Evolutionary conservation across 2,329 filamentous ascomycete genomes (phyloP).

Genomic region (Apiospora pterosperma): DNA sequence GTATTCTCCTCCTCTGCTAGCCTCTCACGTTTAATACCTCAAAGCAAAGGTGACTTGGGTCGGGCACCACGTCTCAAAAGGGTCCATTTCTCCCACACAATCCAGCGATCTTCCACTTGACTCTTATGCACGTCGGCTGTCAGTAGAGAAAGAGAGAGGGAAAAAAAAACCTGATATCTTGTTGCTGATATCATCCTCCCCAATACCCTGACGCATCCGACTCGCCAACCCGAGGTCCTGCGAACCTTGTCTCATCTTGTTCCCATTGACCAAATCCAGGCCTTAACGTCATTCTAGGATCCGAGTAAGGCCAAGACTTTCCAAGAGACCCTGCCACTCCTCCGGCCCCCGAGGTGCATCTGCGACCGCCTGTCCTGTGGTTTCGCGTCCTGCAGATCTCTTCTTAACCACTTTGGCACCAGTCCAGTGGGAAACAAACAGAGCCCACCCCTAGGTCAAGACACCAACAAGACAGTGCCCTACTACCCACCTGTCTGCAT

Average conservation of each 20-base stretch:
- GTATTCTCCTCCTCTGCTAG: not conserved
- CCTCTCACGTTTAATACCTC: not conserved
- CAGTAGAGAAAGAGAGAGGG: not conserved
- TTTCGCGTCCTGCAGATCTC: not conserved
- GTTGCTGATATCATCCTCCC: not conserved
- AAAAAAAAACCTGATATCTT: not conserved
- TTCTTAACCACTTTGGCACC: not conserved
- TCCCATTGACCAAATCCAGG: slow-evolving; percentile 1
- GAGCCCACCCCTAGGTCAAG: not conserved
- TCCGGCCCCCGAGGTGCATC: not conserved
- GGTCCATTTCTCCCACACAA: not conserved
- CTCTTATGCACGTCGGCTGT: not conserved
- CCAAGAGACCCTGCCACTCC: not conserved
- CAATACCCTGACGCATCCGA: slow-evolving; percentile 2
- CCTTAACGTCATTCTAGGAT: not conserved
- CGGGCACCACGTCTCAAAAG: not conserved
- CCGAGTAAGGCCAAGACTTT: not conserved
- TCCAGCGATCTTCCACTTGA: not conserved
- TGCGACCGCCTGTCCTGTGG: not conserved
- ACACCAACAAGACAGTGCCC: not conserved
- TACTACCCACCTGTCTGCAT: slow-evolving; percentile 1
- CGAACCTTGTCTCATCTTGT: slow-evolving; percentile 1
- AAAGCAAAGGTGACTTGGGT: not conserved
- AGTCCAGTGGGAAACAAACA: slow-evolving; percentile 2
- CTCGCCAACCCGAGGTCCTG: not conserved